Conservation (phyloP, 768 basidiomycete genomes). For the Collybia sp. region DNA sequence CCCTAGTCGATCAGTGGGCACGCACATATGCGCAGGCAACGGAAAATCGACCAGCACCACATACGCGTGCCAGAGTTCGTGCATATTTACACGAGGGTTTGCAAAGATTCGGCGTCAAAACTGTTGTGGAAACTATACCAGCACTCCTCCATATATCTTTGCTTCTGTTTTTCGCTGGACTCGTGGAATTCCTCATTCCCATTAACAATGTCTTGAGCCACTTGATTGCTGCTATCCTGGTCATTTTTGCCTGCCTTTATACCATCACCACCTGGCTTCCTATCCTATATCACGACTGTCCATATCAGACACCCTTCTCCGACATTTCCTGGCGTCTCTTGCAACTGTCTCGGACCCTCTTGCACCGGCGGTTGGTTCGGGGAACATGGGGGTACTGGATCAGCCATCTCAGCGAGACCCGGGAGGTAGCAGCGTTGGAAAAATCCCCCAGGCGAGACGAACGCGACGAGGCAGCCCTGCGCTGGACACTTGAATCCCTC, state of each 20-base stretch:
- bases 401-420: conserved; percentile 21
- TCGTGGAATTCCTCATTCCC: conserved; percentile 37
- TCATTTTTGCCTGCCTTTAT: conserved; percentile 24
- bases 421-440: conserved; percentile 27
- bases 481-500: conserved; percentile 31
- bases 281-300: conserved; percentile 25
- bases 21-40: conserved; percentile 32
- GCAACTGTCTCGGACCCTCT: conserved; percentile 17
- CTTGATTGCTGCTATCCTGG: conserved; percentile 23
- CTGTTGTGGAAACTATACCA: conserved; percentile 36
- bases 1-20: conserved; percentile 46
- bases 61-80: conserved; percentile 35
- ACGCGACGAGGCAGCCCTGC: conserved; percentile 34
- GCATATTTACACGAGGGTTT: conserved; percentile 36
- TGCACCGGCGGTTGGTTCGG: conserved; percentile 14
- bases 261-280: conserved; percentile 25
- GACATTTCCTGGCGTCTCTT: conserved; percentile 23
- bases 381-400: conserved; percentile 10
- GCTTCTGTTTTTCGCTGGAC: conserved; percentile 45
- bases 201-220: conserved; percentile 27
- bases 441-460: conserved; percentile 28
- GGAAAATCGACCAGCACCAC: conserved; percentile 24
- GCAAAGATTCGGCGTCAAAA: conserved; percentile 29
- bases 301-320: conserved; percentile 32
- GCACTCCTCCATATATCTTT: conserved; percentile 43